phyloP scores from a whole-genome alignment of 2,329 filamentous ascomycete species.

The Ramularia collo-cygni region DNA sequence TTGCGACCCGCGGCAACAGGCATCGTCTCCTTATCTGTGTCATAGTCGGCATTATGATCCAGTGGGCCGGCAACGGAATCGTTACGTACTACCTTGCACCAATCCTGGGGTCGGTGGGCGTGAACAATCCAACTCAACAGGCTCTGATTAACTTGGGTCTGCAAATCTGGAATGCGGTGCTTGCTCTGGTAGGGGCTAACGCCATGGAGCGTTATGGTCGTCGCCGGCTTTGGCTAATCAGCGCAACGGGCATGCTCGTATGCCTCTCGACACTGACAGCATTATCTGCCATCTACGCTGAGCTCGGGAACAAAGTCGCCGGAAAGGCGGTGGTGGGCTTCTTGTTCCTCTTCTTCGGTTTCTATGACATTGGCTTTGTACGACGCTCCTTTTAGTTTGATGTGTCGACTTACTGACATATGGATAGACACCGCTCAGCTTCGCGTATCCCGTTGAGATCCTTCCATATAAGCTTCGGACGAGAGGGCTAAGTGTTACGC shows the following conservation, averaged over 20 bases:
- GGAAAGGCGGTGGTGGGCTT: constrained; percentile 37
- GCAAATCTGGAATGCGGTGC: constrained; percentile 35
- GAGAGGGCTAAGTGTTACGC: constrained; percentile 21
- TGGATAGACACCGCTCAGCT: constrained; percentile 22
- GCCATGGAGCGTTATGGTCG: constrained; percentile 39
- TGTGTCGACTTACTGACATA: too few relatives aligned
- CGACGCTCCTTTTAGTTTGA: too few relatives aligned
- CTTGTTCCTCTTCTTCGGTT: constrained; percentile 39
- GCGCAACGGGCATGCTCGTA: constrained; percentile 38
- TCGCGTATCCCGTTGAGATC: constrained; percentile 32
- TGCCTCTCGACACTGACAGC: constrained; percentile 39
- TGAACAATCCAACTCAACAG: constrained; percentile 31
- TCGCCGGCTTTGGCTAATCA: constrained; percentile 38
- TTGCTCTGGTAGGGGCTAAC: constrained; percentile 33
- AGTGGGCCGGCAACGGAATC: constrained; percentile 36
- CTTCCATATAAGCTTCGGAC: constrained; percentile 28
- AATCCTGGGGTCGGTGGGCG: constrained; percentile 33
- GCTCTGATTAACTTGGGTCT: constrained; percentile 34
- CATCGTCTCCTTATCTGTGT: constrained; percentile 36
- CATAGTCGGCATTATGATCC: constrained; percentile 32
- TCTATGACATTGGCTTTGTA: constrained; percentile 31
- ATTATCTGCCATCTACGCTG: constrained; percentile 32
- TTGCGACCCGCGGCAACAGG: constrained; percentile 24
- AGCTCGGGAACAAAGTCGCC: constrained; percentile 25
- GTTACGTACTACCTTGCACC: constrained; percentile 27